A percentile compares a stretch with the other conserved stretches of the same genome.
Conservation (phyloP, 768 basidiomycete species). For the Sutorius australiensis region DNA sequence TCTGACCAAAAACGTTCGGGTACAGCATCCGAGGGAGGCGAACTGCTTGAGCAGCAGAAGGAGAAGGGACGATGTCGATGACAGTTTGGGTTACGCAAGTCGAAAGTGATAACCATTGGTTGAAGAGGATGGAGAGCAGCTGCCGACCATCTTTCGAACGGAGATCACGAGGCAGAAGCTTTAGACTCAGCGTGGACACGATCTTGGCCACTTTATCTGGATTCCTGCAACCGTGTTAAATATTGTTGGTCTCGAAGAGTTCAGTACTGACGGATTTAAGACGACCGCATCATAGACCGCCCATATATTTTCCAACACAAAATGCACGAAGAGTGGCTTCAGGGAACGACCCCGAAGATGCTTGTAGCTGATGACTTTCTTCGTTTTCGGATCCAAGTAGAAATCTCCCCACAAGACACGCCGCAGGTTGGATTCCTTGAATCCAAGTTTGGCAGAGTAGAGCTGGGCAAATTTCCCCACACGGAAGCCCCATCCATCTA, state of each 20-base stretch:
- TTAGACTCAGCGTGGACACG: conserved; percentile 73
- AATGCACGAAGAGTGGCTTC: conserved; percentile 96
- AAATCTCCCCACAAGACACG: conserved; percentile 96
- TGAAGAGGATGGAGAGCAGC: conserved; percentile 81
- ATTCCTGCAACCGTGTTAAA: conserved; percentile 52
- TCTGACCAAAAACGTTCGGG: conserved; percentile 64
- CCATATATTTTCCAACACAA: conserved; percentile 97
- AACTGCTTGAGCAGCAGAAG: conserved; percentile 71
- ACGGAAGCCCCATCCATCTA: conserved; percentile 98
- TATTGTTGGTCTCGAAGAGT: background rate
- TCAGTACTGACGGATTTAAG: conserved; percentile 74
- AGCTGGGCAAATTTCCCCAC: conserved; percentile 91
- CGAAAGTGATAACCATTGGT: conserved; percentile 94
- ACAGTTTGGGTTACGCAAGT: conserved; percentile 88
- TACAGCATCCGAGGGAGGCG: conserved; percentile 92
- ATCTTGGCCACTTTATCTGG: conserved; percentile 88
- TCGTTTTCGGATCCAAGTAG: conserved; percentile 94
- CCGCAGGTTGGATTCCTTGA: conserved; percentile 82
- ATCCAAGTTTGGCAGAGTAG: conserved; percentile 85
- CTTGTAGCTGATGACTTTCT: conserved; percentile 86
- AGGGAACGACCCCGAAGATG: conserved; percentile 81
- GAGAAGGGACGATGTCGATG: conserved; percentile 92
- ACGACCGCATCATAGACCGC: conserved; percentile 90
- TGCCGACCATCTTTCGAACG: conserved; percentile 87
- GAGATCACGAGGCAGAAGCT: conserved; percentile 83